These are phyloP conservation scores for Didymella keratinophila DNA, from an alignment of 2,329 filamentous ascomycete genomes.

Conservation along the genomic window DNA sequence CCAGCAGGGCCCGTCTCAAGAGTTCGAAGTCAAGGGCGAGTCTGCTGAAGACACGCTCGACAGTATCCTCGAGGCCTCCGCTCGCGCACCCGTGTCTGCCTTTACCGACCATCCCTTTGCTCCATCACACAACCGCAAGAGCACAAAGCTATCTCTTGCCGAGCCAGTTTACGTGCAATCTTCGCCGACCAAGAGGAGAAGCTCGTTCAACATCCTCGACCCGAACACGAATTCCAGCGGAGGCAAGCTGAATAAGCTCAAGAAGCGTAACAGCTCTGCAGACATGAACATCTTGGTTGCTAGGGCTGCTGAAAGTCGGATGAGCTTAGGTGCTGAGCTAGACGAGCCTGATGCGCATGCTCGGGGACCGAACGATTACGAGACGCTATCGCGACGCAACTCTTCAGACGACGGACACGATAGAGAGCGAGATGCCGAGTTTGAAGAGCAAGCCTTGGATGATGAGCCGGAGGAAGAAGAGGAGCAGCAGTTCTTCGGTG, in stretches of 20 bases:
- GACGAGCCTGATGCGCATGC: slow-evolving; percentile 43
- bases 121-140: slow-evolving; percentile 53
- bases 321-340: slow-evolving; percentile 48
- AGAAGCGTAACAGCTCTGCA: slow-evolving; percentile 52
- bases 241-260: slow-evolving; percentile 50
- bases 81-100: slow-evolving; percentile 83
- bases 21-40: slow-evolving; percentile 69
- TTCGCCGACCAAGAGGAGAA: slow-evolving; percentile 43
- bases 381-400: slow-evolving; percentile 52
- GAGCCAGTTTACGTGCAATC: slow-evolving; percentile 31
- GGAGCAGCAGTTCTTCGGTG: slow-evolving; percentile 65
- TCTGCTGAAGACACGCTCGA: slow-evolving; percentile 91
- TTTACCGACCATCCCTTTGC: slow-evolving; percentile 90
- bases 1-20: slow-evolving; percentile 62
- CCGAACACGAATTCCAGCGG: slow-evolving; percentile 49
- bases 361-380: slow-evolving; percentile 45
- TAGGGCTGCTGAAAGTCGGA: slow-evolving; percentile 45
- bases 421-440: slow-evolving; percentile 33
- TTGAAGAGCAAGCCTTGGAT: slow-evolving; percentile 31
- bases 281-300: slow-evolving; percentile 47
- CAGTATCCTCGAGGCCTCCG: slow-evolving; percentile 89
- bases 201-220: slow-evolving; percentile 49
- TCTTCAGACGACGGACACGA: slow-evolving; percentile 22
- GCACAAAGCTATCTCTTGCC: slow-evolving; percentile 38
- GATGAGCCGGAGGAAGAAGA: slow-evolving; percentile 52